Percentiles rank a stretch among this genome's conserved stretches.
These are phyloP conservation scores for Lasiosphaeris hirsuta DNA, from an alignment of 495 filamentous ascomycete species.

Conservation along the genomic window DNA sequence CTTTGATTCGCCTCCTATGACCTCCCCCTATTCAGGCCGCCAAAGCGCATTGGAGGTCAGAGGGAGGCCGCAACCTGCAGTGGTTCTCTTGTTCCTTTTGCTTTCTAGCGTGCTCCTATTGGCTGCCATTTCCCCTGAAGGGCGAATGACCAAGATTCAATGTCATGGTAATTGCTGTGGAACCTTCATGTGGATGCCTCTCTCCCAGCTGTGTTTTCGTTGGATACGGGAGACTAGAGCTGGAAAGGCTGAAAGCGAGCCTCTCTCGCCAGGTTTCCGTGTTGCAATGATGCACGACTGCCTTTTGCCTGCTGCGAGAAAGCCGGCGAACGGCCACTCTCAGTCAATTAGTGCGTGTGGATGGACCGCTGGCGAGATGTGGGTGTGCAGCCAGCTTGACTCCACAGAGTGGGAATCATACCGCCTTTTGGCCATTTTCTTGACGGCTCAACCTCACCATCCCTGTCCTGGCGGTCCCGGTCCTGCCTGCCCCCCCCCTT, in stretches of 20 bases:
- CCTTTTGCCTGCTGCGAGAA: background rate
- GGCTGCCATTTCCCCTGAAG: background rate
- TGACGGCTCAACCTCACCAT: slow-evolving; percentile 12
- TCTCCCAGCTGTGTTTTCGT: slow-evolving; percentile 6
- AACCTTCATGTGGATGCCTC: slow-evolving; percentile 10
- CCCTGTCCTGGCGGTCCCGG: slow-evolving; percentile 11
- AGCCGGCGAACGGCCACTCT: no score
- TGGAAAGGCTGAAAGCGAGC: slow-evolving; percentile 6
- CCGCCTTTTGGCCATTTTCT: slow-evolving; percentile 24
- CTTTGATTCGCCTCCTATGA: background rate
- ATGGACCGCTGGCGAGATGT: no score
- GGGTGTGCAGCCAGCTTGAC: background rate
- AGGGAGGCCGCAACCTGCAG: no score
- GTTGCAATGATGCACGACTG: background rate
- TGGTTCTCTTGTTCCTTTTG: slow-evolving; percentile 6
- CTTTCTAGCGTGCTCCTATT: background rate
- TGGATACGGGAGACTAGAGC: background rate
- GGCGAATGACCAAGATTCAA: slow-evolving; percentile 4
- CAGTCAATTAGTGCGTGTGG: background rate
- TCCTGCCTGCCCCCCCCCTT: background rate
- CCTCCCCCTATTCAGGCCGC: background rate
- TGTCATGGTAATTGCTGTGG: slow-evolving; percentile 14
- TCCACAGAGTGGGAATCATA: slow-evolving; percentile 25
- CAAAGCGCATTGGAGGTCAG: no score
- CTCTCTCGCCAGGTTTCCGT: slow-evolving; percentile 8